Percentiles rank a stretch among this genome's conserved stretches.
Evolutionary conservation across 2,329 filamentous ascomycete species (phyloP).

Genomic region (Colletotrichum sp.): DNA sequence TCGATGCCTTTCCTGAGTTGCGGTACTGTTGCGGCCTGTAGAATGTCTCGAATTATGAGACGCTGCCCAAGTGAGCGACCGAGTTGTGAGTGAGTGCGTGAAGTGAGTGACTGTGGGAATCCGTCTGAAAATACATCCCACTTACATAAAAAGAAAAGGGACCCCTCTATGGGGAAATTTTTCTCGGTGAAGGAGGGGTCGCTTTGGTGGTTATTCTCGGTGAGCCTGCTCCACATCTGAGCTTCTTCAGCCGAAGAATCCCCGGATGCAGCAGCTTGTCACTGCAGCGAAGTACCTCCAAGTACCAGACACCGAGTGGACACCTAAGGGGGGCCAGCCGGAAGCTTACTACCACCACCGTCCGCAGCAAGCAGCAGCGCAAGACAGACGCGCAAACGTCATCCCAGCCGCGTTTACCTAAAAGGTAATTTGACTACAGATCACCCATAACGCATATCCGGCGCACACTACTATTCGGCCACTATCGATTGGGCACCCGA

Average conservation of each 20-base stretch:
- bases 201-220: neutral
- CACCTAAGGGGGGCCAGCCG: neutral
- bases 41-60: neutral
- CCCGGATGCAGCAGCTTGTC: neutral
- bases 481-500: neutral
- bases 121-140: neutral
- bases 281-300: neutral
- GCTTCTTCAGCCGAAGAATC: neutral
- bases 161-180: slow-evolving; percentile 16
- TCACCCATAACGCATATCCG: neutral
- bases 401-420: slow-evolving; percentile 13
- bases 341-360: neutral
- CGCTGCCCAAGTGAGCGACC: neutral
- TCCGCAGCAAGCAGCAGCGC: neutral
- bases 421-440: slow-evolving; percentile 4
- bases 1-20: neutral
- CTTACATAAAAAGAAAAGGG: slow-evolving; percentile 7
- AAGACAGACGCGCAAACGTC: slow-evolving; percentile 20
- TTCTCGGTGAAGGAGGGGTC: slow-evolving; percentile 22
- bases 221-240: neutral
- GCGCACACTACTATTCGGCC: neutral
- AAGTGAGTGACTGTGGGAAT: neutral
- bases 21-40: neutral
- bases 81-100: neutral
- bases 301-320: slow-evolving; percentile 2